phyloP scores from a whole-genome alignment of 1,284 basidiomycete genomes.

The Entoloma clypeatum region DNA sequence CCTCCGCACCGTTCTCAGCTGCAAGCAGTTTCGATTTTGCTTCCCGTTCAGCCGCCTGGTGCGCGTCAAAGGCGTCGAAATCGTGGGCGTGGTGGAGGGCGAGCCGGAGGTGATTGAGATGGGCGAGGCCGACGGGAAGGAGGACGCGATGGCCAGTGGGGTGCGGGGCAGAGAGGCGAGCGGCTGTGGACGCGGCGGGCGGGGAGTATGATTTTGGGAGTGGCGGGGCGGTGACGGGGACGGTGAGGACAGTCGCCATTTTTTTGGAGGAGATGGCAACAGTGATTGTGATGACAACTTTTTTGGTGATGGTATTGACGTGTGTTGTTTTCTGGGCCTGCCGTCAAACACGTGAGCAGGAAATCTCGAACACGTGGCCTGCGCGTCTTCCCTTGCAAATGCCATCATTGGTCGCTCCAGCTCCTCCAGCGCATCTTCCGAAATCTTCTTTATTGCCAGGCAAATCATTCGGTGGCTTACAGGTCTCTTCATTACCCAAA shows the following conservation, averaged over 20 bases:
- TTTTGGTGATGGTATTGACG: conserved; percentile 2
- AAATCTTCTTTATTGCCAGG: too few relatives aligned
- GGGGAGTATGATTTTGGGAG: conserved; percentile 28
- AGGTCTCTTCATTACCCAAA: too few relatives aligned
- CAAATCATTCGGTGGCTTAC: too few relatives aligned
- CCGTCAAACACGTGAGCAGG: too few relatives aligned
- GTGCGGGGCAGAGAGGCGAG: conserved; percentile 30
- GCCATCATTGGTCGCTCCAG: too few relatives aligned
- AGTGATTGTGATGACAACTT: neutral
- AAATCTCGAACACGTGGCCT: too few relatives aligned
- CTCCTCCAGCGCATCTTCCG: too few relatives aligned
- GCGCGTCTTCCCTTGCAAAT: too few relatives aligned
- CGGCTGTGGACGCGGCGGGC: conserved; percentile 28
- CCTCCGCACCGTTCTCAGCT: conserved; percentile 62
- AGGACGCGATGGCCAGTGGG: conserved; percentile 41
- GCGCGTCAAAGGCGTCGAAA: conserved; percentile 77
- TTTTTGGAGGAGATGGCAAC: neutral
- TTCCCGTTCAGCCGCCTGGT: conserved; percentile 39
- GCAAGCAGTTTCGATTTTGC: conserved; percentile 43
- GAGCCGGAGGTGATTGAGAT: conserved; percentile 76
- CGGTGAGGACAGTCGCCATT: conserved; percentile 32
- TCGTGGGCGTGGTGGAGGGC: conserved; percentile 72
- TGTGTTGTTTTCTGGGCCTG: too few relatives aligned
- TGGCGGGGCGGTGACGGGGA: conserved; percentile 29
- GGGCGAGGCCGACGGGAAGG: conserved; percentile 82